phyloP scores from a whole-genome alignment of 768 basidiomycete species.

The Lactarius sp. region DNA sequence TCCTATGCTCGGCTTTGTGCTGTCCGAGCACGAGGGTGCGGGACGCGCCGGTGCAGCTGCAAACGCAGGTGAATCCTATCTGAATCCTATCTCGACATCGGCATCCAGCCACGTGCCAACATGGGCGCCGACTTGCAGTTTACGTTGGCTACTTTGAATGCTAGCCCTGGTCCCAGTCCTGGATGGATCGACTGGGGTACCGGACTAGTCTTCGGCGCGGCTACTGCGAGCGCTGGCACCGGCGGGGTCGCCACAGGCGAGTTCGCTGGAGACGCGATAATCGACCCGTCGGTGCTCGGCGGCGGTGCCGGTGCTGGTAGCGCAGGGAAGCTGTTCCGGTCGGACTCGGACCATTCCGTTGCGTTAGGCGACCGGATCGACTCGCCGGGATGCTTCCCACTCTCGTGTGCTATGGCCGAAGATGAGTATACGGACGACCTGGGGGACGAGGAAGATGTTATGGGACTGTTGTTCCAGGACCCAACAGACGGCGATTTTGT shows the following conservation, averaged over 20 bases:
- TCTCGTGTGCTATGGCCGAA: not conserved
- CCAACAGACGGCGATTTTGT: not conserved
- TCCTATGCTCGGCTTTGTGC: conserved; percentile 15
- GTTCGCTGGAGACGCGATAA: conserved; percentile 18
- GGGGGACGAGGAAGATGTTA: conserved; percentile 8
- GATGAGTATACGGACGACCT: not conserved
- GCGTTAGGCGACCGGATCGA: not conserved
- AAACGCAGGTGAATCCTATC: not conserved
- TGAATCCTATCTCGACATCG: not conserved
- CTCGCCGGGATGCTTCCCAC: not conserved
- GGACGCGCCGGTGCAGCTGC: not conserved
- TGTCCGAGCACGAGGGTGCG: not conserved
- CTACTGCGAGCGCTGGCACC: not conserved
- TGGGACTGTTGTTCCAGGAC: not conserved
- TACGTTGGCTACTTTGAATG: not conserved
- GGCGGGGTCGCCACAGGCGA: not conserved
- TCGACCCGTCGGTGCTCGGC: conserved; percentile 21
- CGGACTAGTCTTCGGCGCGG: not conserved
- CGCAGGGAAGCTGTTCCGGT: not conserved
- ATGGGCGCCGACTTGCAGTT: not conserved
- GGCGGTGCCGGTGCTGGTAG: not conserved
- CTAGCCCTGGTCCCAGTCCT: not conserved
- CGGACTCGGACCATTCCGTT: not conserved
- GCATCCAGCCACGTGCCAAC: not conserved
- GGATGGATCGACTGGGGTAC: conserved; percentile 7